phyloP scores from a whole-genome alignment of 352 stramenopile species.

The Phytophthora niederhauseri region DNA sequence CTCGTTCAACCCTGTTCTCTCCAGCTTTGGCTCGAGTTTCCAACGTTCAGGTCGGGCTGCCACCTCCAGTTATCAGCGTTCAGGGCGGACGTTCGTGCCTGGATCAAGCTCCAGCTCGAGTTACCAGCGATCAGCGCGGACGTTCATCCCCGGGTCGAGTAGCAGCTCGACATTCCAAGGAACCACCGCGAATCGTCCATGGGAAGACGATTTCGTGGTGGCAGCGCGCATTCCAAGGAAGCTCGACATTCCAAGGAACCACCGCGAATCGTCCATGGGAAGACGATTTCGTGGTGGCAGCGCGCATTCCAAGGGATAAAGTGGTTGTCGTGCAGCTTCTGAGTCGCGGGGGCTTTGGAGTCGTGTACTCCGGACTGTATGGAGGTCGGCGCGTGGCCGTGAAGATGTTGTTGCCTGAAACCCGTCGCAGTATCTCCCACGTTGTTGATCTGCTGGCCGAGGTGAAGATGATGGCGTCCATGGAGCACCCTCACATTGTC shows the following conservation, averaged over 20 bases:
- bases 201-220: conserved; percentile 50
- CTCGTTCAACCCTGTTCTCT: conserved; percentile 29
- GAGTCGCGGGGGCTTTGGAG: conserved; percentile 48
- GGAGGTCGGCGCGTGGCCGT: conserved; percentile 44
- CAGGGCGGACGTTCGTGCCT: background rate
- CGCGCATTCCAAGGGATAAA: conserved; percentile 50
- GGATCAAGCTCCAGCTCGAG: background rate
- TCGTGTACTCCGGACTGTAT: conserved; percentile 53
- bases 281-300: conserved; percentile 47
- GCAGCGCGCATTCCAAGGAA: conserved; percentile 45
- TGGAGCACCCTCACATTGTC: conserved; percentile 56
- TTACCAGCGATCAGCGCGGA: conserved; percentile 19
- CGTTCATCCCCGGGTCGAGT: conserved; percentile 20
- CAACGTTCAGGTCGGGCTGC: background rate
- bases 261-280: conserved; percentile 35
- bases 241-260: conserved; percentile 14
- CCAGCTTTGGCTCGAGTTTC: conserved; percentile 21
- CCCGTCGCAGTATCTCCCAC: conserved; percentile 30
- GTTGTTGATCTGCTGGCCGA: conserved; percentile 48
- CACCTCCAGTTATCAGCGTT: conserved; percentile 6
- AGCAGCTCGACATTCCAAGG: conserved; percentile 14
- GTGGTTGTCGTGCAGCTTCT: conserved; percentile 37
- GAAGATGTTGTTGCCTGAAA: conserved; percentile 57
- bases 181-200: conserved; percentile 22
- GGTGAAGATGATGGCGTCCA: conserved; percentile 48